phyloP scores from a whole-genome alignment of 768 basidiomycete genomes.

The Lentinula edodes region DNA sequence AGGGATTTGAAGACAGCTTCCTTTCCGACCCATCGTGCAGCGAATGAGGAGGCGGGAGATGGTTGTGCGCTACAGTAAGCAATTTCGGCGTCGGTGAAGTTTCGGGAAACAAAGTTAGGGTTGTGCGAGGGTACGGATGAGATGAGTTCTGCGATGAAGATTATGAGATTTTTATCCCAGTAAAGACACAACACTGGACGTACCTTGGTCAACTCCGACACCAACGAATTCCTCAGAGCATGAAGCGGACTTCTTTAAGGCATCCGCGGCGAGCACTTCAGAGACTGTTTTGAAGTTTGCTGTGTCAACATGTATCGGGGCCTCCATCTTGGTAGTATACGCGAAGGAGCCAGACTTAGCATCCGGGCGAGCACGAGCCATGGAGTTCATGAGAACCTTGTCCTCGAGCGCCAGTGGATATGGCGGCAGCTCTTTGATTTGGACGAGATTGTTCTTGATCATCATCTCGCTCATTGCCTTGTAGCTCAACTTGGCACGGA shows the following conservation, averaged over 20 bases:
- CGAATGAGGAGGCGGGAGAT: constrained; percentile 84
- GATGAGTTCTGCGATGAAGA: constrained; percentile 64
- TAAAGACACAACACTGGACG: constrained; percentile 12
- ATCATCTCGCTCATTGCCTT: constrained; percentile 95
- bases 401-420: constrained; percentile 83
- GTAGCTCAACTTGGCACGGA: constrained; percentile 68
- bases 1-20: constrained; percentile 97
- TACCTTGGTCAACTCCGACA: constrained; percentile 88
- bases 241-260: constrained; percentile 17
- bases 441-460: constrained; percentile 88
- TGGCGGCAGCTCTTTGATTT: constrained; percentile 91
- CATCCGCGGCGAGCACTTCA: constrained; percentile 38
- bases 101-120: constrained; percentile 80
- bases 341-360: constrained; percentile 83
- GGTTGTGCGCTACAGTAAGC: constrained; percentile 85
- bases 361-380: constrained; percentile 80
- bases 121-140: constrained; percentile 88
- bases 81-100: constrained; percentile 89
- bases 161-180: constrained; percentile 5
- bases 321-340: constrained; percentile 63
- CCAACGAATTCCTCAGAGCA: constrained; percentile 51
- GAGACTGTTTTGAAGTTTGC: constrained; percentile 67
- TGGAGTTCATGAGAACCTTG: constrained; percentile 84
- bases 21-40: constrained; percentile 96
- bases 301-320: constrained; percentile 45